Evolutionary conservation across 2,329 filamentous ascomycete genomes (phyloP).

Genomic region (Coniochaeta sp.): DNA sequence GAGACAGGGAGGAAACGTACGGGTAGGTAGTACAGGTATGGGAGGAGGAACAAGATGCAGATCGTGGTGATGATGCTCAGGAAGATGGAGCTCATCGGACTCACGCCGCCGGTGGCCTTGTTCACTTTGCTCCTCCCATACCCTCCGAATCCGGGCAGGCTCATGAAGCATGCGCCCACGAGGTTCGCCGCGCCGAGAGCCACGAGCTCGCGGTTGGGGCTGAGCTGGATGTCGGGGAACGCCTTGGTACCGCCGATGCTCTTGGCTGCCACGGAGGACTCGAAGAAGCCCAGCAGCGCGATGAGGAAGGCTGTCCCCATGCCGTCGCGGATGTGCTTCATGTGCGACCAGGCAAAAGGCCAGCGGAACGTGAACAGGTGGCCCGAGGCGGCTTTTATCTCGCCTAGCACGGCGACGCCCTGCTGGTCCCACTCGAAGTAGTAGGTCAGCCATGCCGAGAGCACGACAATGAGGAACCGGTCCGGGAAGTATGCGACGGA

Average conservation of each 20-base stretch:
- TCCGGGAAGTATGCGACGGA: constrained; percentile 85
- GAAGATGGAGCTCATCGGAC: constrained; percentile 88
- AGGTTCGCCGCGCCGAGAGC: constrained; percentile 87
- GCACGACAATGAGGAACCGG: constrained; percentile 79
- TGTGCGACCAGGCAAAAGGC: constrained; percentile 70
- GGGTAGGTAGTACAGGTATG: constrained; percentile 93
- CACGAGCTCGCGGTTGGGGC: constrained; percentile 87
- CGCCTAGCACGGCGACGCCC: constrained; percentile 77
- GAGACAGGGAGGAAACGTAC: constrained; percentile 49
- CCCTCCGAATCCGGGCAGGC: constrained; percentile 87
- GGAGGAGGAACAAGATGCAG: constrained; percentile 74
- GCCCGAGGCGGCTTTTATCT: constrained; percentile 68
- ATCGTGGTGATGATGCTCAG: constrained; percentile 76
- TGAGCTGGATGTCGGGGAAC: constrained; percentile 74
- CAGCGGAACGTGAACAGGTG: constrained; percentile 73
- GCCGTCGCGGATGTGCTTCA: constrained; percentile 76
- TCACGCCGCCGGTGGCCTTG: constrained; percentile 82
- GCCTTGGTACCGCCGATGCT: constrained; percentile 65
- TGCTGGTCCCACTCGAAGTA: constrained; percentile 68
- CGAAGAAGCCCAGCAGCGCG: constrained; percentile 94
- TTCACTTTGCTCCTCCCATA: constrained; percentile 97
- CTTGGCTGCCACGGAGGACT: constrained; percentile 93
- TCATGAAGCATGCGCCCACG: constrained; percentile 86
- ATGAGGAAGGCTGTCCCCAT: constrained; percentile 92
- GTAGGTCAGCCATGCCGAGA: constrained; percentile 76